Conservation (phyloP, 495 filamentous ascomycete genomes). For the Penicillium paradoxum region DNA sequence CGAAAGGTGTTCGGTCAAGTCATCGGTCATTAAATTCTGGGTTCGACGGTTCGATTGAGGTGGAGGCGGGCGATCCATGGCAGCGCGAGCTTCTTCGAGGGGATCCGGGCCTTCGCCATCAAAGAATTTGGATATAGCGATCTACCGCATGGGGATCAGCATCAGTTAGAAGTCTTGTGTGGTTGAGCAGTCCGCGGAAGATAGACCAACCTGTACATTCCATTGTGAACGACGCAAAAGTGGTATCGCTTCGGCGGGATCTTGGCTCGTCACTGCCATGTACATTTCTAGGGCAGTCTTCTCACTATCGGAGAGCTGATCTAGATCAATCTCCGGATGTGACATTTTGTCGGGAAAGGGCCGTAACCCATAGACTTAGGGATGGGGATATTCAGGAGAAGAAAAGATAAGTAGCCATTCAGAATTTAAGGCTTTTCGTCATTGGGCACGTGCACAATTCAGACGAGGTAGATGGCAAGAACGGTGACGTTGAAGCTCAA, state of each 20-base stretch:
- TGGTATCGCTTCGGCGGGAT: constrained; percentile 69
- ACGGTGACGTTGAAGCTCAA: constrained; percentile 6
- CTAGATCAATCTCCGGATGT: constrained; percentile 52
- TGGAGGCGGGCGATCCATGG: constrained; percentile 52
- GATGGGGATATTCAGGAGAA: constrained; percentile 14
- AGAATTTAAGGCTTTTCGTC: not conserved
- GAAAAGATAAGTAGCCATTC: not conserved
- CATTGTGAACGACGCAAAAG: constrained; percentile 82
- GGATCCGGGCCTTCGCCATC: constrained; percentile 87
- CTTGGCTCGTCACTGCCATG: constrained; percentile 81
- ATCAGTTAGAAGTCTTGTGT: constrained; percentile 1
- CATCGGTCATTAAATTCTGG: constrained; percentile 55
- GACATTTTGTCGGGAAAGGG: constrained; percentile 32
- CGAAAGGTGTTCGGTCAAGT: constrained; percentile 46
- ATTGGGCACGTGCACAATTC: constrained; percentile 1
- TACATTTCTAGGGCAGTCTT: constrained; percentile 80
- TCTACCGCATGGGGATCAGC: constrained; percentile 45
- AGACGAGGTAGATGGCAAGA: not conserved
- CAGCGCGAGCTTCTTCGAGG: constrained; percentile 68
- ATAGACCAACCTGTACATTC: constrained; percentile 76
- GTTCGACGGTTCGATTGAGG: constrained; percentile 51
- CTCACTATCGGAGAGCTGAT: constrained; percentile 67
- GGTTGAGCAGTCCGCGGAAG: not conserved
- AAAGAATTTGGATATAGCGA: constrained; percentile 95
- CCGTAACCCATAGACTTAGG: constrained; percentile 7